Evolutionary conservation across 805 yeast species (phyloP).

Genomic region (Candida multigemmis): DNA sequence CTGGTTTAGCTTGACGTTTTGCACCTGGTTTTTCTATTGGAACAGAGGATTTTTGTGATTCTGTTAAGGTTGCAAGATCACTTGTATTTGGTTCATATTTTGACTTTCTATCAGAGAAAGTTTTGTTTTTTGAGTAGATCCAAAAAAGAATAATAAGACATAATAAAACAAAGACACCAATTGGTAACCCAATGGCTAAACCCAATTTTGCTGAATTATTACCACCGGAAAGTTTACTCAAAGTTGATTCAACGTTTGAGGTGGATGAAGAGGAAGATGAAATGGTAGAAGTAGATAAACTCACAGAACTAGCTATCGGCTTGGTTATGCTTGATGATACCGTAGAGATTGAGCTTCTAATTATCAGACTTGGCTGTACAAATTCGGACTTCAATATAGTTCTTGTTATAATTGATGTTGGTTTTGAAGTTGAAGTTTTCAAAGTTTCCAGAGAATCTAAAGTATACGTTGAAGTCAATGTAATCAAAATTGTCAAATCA

Average conservation of each 20-base stretch:
- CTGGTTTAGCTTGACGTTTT: too few species aligned
- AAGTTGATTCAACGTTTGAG: constrained; percentile 1
- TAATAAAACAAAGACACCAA: constrained; percentile 16
- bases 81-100: too few species aligned
- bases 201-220: constrained; percentile 13
- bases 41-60: too few species aligned
- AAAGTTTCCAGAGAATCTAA: too few species aligned
- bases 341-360: too few species aligned
- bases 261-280: neutral
- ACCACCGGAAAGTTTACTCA: constrained; percentile 1
- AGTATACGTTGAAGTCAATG: constrained; percentile 7
- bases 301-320: constrained; percentile 1
- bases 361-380: too few species aligned
- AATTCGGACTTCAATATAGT: neutral
- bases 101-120: too few species aligned
- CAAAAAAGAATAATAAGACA: constrained; percentile 11
- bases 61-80: too few species aligned
- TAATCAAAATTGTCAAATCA: constrained; percentile 6
- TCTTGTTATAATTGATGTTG: neutral
- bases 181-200: constrained; percentile 22
- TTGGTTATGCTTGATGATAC: too few species aligned
- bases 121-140: constrained; percentile 10
- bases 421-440: neutral
- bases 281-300: constrained; percentile 1
- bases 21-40: too few species aligned